These are phyloP conservation scores for Flueggea neowawraea DNA, from an alignment of 441 rosid species.

Conservation along the genomic window DNA sequence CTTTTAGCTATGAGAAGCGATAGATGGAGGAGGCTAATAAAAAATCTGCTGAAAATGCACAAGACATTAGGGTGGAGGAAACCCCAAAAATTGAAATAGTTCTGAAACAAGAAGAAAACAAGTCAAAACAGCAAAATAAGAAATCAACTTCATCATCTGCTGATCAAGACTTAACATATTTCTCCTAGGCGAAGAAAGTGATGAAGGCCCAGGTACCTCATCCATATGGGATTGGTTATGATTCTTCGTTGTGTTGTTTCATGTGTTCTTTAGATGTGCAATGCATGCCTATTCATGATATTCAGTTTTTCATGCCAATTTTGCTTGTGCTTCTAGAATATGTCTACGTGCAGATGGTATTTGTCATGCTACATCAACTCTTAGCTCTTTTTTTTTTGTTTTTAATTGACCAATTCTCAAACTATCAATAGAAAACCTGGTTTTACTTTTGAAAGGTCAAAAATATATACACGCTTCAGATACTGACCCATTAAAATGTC, in stretches of 20 bases:
- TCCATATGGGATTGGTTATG: neutral
- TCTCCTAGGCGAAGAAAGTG: constrained; percentile 69
- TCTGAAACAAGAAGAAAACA: constrained; percentile 24
- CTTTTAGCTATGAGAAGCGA: constrained; percentile 43
- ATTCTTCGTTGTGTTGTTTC: neutral
- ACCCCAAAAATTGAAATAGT: constrained; percentile 18
- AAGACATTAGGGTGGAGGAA: constrained; percentile 26
- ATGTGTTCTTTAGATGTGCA: neutral
- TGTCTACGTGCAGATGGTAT: too few species aligned
- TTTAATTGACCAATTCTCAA: too few species aligned
- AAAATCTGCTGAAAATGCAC: constrained; percentile 28
- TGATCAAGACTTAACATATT: constrained; percentile 59
- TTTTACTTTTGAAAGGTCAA: too few species aligned
- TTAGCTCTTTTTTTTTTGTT: too few species aligned
- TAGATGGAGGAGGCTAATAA: constrained; percentile 37
- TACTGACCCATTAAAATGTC: too few species aligned
- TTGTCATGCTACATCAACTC: too few species aligned
- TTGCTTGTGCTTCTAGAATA: too few species aligned
- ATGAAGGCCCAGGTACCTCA: constrained; percentile 49
- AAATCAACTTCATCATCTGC: constrained; percentile 26
- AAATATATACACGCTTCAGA: too few species aligned
- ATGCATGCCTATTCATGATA: neutral
- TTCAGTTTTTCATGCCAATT: too few species aligned
- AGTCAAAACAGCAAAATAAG: constrained; percentile 29
- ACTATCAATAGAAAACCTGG: too few species aligned